These are phyloP conservation scores for Vachellia collinsii DNA, from an alignment of 306 rosid genomes.

Conservation along the genomic window DNA sequence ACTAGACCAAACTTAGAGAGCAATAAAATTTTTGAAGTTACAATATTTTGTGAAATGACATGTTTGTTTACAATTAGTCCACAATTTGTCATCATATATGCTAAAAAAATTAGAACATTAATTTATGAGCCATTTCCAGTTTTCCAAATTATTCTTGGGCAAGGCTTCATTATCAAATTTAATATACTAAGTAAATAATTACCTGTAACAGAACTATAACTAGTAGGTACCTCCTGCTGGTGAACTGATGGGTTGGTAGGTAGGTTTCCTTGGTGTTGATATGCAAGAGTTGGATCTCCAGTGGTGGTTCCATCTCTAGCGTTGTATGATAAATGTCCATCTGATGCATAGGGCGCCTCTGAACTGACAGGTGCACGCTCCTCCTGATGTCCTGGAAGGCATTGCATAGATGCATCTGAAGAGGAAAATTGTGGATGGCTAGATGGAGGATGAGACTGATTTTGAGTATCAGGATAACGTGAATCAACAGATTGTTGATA, in stretches of 20 bases:
- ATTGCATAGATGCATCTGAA: conserved; percentile 55
- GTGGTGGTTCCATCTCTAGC: conserved; percentile 57
- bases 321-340: conserved; percentile 55
- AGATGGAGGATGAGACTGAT: conserved; percentile 64
- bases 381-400: conserved; percentile 55
- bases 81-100: conserved; percentile 15
- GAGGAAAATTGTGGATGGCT: conserved; percentile 74
- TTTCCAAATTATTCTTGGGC: conserved; percentile 43
- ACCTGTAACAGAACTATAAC: conserved; percentile 99
- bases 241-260: conserved; percentile 74
- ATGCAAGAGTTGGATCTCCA: conserved; percentile 59
- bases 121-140: conserved; percentile 45
- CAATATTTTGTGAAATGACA: not conserved
- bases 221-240: conserved; percentile 99
- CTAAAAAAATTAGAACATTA: conserved; percentile 36
- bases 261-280: conserved; percentile 62
- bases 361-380: conserved; percentile 56
- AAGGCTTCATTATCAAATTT: conserved; percentile 66
- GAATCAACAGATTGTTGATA: conserved; percentile 61
- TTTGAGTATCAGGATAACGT: conserved; percentile 58
- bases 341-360: conserved; percentile 61
- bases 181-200: conserved; percentile 63
- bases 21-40: not conserved
- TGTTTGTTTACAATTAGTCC: conserved; percentile 13
- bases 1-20: conserved; percentile 31